Conservation (phyloP, 1,284 basidiomycete genomes). For the Puccinia hordei region DNA sequence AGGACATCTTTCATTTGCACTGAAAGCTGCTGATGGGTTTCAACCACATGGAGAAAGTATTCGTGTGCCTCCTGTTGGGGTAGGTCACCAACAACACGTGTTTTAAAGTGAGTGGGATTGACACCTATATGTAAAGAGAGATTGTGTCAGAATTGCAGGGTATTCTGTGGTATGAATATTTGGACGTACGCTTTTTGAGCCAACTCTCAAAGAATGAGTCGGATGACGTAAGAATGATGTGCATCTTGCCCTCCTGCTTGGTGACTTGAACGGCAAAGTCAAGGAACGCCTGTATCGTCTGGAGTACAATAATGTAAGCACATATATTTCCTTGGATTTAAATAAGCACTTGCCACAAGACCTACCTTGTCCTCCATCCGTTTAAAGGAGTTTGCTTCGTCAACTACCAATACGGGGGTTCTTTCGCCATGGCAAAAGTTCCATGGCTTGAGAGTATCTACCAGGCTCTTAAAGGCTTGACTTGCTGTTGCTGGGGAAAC, state of each 20-base stretch:
- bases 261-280: constrained; percentile 13
- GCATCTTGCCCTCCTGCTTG: neutral
- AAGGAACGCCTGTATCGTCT: neutral
- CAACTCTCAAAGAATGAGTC: neutral
- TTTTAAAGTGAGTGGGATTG: neutral
- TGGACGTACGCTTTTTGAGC: neutral
- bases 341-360: neutral
- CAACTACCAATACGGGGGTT: neutral
- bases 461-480: neutral
- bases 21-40: neutral
- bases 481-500: neutral
- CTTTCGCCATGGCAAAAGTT: constrained; percentile 3
- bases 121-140: neutral
- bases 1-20: no score
- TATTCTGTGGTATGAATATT: constrained; percentile 3
- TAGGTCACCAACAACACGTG: neutral
- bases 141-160: neutral
- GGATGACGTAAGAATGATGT: constrained; percentile 3
- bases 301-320: constrained; percentile 2
- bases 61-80: neutral
- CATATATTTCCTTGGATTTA: neutral
- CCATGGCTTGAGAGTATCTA: neutral
- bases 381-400: neutral
- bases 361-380: neutral
- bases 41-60: neutral